Evolutionary conservation across 2,329 filamentous ascomycete genomes (phyloP), one percentile per base, ranked within the genome.

Genomic region (Chaetomium strumarium): DNA sequence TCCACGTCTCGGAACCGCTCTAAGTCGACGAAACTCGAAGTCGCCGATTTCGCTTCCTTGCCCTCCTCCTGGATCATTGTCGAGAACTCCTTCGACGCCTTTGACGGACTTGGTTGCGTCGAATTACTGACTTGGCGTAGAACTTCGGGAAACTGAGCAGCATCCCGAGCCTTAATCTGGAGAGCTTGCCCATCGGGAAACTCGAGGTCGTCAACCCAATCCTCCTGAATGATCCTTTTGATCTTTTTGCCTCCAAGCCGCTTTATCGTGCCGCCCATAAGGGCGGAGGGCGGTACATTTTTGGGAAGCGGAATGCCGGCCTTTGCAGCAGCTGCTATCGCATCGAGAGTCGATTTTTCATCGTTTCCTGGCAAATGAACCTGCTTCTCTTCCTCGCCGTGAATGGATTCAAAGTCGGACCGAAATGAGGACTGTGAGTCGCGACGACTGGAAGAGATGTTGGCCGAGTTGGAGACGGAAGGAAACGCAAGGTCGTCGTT

Each of bases 211-310:
- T 90, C 86, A 56, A 83, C 85, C 84, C 88, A 92, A 66, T 92
- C 88, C 62, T 90, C 86, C 58, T 88, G 83, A 54, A 88, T 81
- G 38, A 85, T 82, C 64, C 81, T 86, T 63, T 83, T 85, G 17
- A 86, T 76, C 63, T 85, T 90, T 60, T 82, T 80, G 54, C 83
- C 83, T 46, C 91, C 91, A 33, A 97, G 77, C 61, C 91, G 80
- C 72, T 95, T 95, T 66, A 97, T 97, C 10, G 90, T 92, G 48
- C 93, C 93, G 49, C 92, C 92, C 67, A 93, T 81, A 39, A 99
- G 75, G 30, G 93, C 93, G 17, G 92, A 96, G 30, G 88, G 83
- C 1, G 92, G 90, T 31, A 97, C 83, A 66, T 91, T 91, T 47
- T 81, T 76, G 29, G 93, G 93, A 51, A 97, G 82, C 7, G 93